These are phyloP conservation scores for Syzygium jambos DNA, from an alignment of 345 rosid species.

Conservation along the genomic window DNA sequence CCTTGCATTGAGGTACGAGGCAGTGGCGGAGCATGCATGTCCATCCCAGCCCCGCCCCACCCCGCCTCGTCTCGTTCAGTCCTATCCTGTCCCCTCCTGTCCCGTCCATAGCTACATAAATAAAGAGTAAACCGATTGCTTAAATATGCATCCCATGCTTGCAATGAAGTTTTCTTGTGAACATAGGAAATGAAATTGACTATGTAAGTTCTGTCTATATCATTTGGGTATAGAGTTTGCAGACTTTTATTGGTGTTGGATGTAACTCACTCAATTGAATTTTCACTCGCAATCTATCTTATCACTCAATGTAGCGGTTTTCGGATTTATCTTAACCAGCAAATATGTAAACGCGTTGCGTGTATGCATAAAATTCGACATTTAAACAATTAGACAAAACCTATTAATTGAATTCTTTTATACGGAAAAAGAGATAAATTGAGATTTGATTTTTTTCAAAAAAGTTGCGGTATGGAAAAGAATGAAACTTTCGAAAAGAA, in stretches of 20 bases:
- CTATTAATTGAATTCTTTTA: neutral
- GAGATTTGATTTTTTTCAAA: no score
- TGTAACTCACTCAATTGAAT: neutral
- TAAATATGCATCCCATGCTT: neutral
- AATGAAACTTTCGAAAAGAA: no score
- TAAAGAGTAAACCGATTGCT: neutral
- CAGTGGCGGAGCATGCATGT: neutral
- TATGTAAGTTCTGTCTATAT: fast-evolving
- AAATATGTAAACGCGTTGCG: neutral
- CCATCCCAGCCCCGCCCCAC: neutral
- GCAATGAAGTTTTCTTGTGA: neutral
- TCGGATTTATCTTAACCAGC: neutral
- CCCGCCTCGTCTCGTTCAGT: no score
- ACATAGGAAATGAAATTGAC: neutral
- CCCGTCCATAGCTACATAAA: neutral
- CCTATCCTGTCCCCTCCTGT: no score
- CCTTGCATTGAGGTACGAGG: neutral
- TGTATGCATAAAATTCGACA: neutral
- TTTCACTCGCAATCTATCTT: neutral
- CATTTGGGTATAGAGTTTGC: neutral
- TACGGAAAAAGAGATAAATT: neutral
- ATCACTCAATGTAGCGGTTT: fast-evolving
- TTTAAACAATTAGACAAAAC: no score
- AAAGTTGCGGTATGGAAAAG: no score
- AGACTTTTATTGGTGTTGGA: neutral